Evolutionary conservation across 2,329 filamentous ascomycete species (phyloP).

Genomic region (Rutstroemia sp.): DNA sequence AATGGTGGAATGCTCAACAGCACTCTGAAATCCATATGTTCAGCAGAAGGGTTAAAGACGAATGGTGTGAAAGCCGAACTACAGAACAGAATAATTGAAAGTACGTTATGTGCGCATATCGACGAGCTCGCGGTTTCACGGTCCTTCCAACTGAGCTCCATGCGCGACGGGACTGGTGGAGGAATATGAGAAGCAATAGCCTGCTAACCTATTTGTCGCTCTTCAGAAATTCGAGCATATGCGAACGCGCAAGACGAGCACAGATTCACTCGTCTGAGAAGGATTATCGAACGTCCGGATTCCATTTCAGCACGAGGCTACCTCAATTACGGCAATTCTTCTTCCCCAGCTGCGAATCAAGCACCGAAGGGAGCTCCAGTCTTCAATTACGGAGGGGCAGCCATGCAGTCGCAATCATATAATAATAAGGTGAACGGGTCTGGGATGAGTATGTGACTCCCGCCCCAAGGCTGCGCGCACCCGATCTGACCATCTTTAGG

Average conservation of each 20-base stretch:
- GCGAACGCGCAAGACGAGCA: slow-evolving; percentile 16
- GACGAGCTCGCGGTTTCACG: background rate
- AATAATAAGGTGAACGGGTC: background rate
- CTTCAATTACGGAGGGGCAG: background rate
- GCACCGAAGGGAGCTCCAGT: background rate
- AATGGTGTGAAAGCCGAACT: slow-evolving; percentile 81
- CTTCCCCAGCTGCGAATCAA: slow-evolving; percentile 14
- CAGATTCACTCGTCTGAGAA: slow-evolving; percentile 23
- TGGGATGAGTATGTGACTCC: slow-evolving; percentile 8
- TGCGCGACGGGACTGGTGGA: background rate
- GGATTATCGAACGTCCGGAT: slow-evolving; percentile 22
- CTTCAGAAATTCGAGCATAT: slow-evolving; percentile 20
- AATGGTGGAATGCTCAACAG: slow-evolving; percentile 25
- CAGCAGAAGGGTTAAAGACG: slow-evolving; percentile 64
- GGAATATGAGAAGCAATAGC: background rate
- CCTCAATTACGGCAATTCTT: slow-evolving; percentile 7
- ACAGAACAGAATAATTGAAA: slow-evolving; percentile 67
- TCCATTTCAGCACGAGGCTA: background rate
- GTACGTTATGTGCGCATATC: slow-evolving; percentile 47
- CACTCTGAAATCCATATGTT: slow-evolving; percentile 45
- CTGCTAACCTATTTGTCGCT: slow-evolving; percentile 4
- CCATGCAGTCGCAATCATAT: slow-evolving; percentile 7
- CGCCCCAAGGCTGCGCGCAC: background rate
- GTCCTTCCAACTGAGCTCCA: background rate
- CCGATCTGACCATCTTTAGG: slow-evolving; percentile 18